These are phyloP conservation scores for Cyathus striatus DNA, from an alignment of 768 basidiomycete species.

Conservation along the genomic window DNA sequence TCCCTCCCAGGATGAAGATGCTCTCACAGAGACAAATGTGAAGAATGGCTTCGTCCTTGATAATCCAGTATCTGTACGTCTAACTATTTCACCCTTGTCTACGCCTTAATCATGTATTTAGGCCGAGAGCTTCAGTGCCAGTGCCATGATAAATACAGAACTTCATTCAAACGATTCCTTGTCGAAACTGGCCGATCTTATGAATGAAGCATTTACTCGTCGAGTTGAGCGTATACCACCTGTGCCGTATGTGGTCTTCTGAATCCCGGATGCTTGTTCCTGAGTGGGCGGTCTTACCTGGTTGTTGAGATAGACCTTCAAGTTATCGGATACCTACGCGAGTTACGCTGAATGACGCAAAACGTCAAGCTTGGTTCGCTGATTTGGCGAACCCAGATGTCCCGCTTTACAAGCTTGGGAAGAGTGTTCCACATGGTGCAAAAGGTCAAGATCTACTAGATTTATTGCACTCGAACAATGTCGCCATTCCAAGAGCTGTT, in stretches of 20 bases:
- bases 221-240: constrained; percentile 49
- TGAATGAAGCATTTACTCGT: constrained; percentile 70
- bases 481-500: constrained; percentile 76
- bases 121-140: constrained; percentile 63
- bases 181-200: constrained; percentile 62
- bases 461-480: constrained; percentile 67
- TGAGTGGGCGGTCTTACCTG: background rate
- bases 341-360: constrained; percentile 75
- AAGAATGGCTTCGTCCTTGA: constrained; percentile 58
- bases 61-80: constrained; percentile 53
- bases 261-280: background rate
- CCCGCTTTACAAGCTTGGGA: constrained; percentile 75
- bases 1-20: constrained; percentile 71
- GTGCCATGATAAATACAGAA: constrained; percentile 44
- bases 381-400: constrained; percentile 80
- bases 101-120: constrained; percentile 21
- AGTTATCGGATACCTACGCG: constrained; percentile 79
- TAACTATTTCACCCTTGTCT: background rate
- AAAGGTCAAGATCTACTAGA: constrained; percentile 84
- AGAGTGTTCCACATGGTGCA: constrained; percentile 81
- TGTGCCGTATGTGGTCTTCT: constrained; percentile 52
- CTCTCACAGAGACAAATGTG: constrained; percentile 58
- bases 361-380: constrained; percentile 77
- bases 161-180: constrained; percentile 50
- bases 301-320: constrained; percentile 48